These are phyloP conservation scores for Melastoma candidum DNA, from an alignment of 441 rosid genomes.

Conservation along the genomic window DNA sequence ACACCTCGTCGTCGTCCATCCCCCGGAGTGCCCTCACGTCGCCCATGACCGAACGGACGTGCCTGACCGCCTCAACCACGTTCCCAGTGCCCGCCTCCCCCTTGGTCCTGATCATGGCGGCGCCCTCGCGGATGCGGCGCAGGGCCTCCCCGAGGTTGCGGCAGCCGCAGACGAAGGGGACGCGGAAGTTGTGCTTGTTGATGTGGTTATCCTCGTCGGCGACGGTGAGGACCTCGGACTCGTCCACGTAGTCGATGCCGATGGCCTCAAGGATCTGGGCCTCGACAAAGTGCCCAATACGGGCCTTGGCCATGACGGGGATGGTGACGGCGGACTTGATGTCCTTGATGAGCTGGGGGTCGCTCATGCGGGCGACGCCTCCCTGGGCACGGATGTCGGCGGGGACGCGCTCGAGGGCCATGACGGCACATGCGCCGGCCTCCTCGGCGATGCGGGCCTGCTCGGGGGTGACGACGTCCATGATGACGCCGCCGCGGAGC, in stretches of 20 bases:
- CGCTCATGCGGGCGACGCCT: constrained; percentile 92
- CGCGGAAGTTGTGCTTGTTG: constrained; percentile 84
- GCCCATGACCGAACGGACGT: constrained; percentile 91
- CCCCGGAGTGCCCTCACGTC: constrained; percentile 61
- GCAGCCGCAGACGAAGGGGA: constrained; percentile 91
- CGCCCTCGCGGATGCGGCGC: constrained; percentile 81
- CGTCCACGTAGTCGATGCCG: constrained; percentile 81
- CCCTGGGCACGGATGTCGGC: constrained; percentile 91
- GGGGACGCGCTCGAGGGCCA: constrained; percentile 94
- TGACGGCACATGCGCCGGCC: constrained; percentile 70
- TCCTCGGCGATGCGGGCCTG: constrained; percentile 49
- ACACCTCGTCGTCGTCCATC: constrained; percentile 96
- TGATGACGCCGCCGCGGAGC: constrained; percentile 95
- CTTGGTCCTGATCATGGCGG: constrained; percentile 92
- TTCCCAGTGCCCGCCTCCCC: constrained; percentile 97
- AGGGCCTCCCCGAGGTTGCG: constrained; percentile 79
- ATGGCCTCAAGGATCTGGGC: constrained; percentile 85
- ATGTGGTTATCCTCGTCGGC: constrained; percentile 91
- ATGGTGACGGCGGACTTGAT: constrained; percentile 69
- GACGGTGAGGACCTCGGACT: constrained; percentile 65
- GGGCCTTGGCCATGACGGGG: constrained; percentile 94
- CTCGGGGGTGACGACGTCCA: constrained; percentile 86
- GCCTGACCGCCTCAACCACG: constrained; percentile 79
- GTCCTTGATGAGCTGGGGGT: constrained; percentile 40
- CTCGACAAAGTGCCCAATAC: constrained; percentile 92